phyloP scores from a whole-genome alignment of 371 early-diverging fungal genomes.

The Dinochytrium kinnereticum region DNA sequence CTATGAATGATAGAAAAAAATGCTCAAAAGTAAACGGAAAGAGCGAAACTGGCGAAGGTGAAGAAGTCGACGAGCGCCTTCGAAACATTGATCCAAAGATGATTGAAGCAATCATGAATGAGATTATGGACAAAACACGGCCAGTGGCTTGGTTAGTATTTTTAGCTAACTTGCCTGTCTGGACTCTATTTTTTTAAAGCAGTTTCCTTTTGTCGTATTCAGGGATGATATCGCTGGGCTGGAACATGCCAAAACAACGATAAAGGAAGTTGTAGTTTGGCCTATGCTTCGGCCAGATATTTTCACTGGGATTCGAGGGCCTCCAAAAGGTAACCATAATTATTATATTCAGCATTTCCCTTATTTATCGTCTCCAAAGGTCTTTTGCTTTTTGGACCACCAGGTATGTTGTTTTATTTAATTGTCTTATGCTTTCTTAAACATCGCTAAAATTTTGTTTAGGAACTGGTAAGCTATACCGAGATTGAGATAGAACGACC shows the following conservation, averaged over 20 bases:
- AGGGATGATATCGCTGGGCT: conserved; percentile 94
- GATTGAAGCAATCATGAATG: conserved; percentile 80
- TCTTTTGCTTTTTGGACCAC: conserved; percentile 82
- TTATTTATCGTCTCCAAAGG: conserved; percentile 33
- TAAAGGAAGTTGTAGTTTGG: conserved; percentile 83
- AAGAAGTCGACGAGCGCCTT: conserved; percentile 60
- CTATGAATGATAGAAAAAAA: background rate
- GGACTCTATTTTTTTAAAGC: conserved; percentile 40
- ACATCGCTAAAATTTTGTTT: no score
- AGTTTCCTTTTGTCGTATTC: background rate
- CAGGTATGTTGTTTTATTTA: conserved; percentile 53
- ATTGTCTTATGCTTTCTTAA: conserved; percentile 2
- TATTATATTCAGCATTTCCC: background rate
- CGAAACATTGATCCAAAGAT: conserved; percentile 78
- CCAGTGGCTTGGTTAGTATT: conserved; percentile 51
- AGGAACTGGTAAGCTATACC: conserved; percentile 29
- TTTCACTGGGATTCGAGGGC: conserved; percentile 83
- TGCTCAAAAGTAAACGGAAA: background rate
- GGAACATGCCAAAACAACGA: conserved; percentile 81
- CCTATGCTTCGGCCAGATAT: conserved; percentile 91
- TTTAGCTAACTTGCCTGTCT: conserved; percentile 25
- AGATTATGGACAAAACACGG: conserved; percentile 52
- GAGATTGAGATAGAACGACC: conserved; percentile 9
- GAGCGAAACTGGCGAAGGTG: background rate
- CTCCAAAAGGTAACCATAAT: conserved; percentile 76